phyloP scores from a whole-genome alignment of 2,329 filamentous ascomycete genomes.

The Trichoderma breve region DNA sequence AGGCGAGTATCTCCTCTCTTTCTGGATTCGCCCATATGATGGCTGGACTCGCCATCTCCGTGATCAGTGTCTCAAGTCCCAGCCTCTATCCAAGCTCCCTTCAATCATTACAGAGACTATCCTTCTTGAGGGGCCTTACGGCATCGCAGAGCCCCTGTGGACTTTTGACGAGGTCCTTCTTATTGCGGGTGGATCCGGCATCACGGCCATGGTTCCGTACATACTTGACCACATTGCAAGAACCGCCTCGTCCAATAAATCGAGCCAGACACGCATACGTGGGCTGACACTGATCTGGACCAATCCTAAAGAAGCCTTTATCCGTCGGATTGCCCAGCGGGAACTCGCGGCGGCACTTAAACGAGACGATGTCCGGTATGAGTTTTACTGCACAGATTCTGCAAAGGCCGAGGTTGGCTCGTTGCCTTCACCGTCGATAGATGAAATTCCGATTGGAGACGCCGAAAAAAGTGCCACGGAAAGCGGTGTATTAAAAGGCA shows the following conservation, averaged over 20 bases:
- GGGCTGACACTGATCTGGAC: conserved; percentile 1
- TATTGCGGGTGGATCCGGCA: conserved; percentile 5
- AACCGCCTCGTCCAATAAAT: not conserved
- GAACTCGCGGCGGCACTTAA: not conserved
- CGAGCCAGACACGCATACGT: not conserved
- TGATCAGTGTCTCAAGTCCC: not conserved
- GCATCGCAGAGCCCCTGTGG: not conserved
- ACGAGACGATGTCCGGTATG: not conserved
- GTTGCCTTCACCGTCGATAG: not conserved
- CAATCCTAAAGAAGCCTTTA: not conserved
- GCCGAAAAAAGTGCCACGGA: not conserved
- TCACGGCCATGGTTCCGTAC: conserved; percentile 8
- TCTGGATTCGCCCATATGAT: conserved; percentile 10
- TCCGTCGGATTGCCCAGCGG: not conserved
- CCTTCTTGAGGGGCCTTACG: conserved; percentile 9
- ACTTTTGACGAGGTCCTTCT: conserved; percentile 1
- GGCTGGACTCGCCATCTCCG: conserved; percentile 9
- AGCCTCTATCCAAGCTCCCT: not conserved
- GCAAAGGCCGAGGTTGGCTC: not conserved
- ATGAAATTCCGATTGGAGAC: not conserved
- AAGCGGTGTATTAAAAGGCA: not conserved
- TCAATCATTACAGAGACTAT: not conserved
- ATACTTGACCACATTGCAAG: not conserved
- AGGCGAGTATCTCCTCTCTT: conserved; percentile 1
- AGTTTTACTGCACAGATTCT: not conserved